Base-by-base conservation (phyloP, 306 rosid species). In the Cotoneaster glaucophyllus region DNA sequence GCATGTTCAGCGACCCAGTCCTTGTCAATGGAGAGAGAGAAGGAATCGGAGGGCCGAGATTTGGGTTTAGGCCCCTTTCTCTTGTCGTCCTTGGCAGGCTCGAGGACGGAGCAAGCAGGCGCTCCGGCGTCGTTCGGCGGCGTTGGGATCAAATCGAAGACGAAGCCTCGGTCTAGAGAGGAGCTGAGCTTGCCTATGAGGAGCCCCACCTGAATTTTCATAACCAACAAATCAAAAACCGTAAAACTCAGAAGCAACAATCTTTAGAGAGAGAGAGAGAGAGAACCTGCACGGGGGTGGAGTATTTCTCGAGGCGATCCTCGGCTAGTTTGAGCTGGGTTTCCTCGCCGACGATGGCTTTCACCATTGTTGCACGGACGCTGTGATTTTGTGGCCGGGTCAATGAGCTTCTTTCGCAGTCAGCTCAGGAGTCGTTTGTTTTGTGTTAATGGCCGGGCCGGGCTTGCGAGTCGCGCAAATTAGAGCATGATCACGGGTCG, bases 1-100 rank as follows among this genome's bases (percentile, higher is more conserved):
- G 97, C 97, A 64, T 95, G 97, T 85, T 95, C 99, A 39, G 92
- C 88, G 52, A 95, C 91, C 97, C 99, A 90, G 67, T 85, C 97
- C 77, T 76, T 82, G 77, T 95, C 97, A 21, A 92, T 86, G 61
- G 76, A 79, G 53, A 95, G 17, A 7, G 92, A 90, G 3, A 90
- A 86, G 54, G 96, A 82, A 84, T 88, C 89, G 11, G 82, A 34
- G 67, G 84, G 39, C 57, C 71, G 83, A 50, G 93, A 82, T 80
- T 90, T 92, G 70, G 92, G 78, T 69, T 90, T 91, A 48, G 93
- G 61, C 62, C 90, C 88, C 48, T 81, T 92, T 78, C 80, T 82
- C 86, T 81, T 90, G 50, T 90, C 93, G 67, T 88, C 87, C 79
- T 70, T 86, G 63, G 69, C n/a, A 34, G 90, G 57, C 22, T 86